phyloP scores from a whole-genome alignment of 352 stramenopile species.

The Phytophthora tentaculata region DNA sequence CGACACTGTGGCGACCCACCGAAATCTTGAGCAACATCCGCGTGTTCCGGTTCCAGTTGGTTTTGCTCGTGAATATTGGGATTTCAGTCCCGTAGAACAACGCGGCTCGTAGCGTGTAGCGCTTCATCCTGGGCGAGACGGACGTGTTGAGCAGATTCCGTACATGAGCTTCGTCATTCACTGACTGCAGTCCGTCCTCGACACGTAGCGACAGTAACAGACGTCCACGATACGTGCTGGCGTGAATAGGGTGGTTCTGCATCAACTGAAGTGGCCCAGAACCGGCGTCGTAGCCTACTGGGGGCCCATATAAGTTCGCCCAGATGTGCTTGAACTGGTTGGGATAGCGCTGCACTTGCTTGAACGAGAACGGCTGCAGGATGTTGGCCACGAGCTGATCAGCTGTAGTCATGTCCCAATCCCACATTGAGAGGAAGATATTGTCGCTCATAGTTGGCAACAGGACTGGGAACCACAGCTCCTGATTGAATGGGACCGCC shows the following conservation, averaged over 20 bases:
- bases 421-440: slow-evolving; percentile 87
- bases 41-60: slow-evolving; percentile 70
- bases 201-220: slow-evolving; percentile 73
- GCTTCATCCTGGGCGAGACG: slow-evolving; percentile 44
- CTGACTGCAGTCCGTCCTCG: slow-evolving; percentile 69
- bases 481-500: slow-evolving; percentile 65
- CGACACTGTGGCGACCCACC: slow-evolving; percentile 62
- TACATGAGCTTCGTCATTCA: slow-evolving; percentile 71
- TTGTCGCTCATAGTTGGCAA: slow-evolving; percentile 84
- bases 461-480: slow-evolving; percentile 89
- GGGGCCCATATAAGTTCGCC: slow-evolving; percentile 87
- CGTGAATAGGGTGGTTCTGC: slow-evolving; percentile 65
- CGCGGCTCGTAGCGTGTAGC: slow-evolving; percentile 66
- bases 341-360: slow-evolving; percentile 68
- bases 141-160: slow-evolving; percentile 61
- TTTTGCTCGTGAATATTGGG: slow-evolving; percentile 72
- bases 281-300: slow-evolving; percentile 60
- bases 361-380: slow-evolving; percentile 72
- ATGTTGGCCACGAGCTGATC: slow-evolving; percentile 77
- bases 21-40: slow-evolving; percentile 82
- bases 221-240: slow-evolving; percentile 82
- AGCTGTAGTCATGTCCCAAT: slow-evolving; percentile 72
- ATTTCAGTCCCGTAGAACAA: slow-evolving; percentile 87
- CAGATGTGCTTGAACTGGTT: slow-evolving; percentile 66
- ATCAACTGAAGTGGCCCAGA: slow-evolving; percentile 46